Evolutionary conservation across 495 filamentous ascomycete genomes (phyloP), one percentile per base, ranked within the genome.

Genomic region (Penicillium roqueforti): DNA sequence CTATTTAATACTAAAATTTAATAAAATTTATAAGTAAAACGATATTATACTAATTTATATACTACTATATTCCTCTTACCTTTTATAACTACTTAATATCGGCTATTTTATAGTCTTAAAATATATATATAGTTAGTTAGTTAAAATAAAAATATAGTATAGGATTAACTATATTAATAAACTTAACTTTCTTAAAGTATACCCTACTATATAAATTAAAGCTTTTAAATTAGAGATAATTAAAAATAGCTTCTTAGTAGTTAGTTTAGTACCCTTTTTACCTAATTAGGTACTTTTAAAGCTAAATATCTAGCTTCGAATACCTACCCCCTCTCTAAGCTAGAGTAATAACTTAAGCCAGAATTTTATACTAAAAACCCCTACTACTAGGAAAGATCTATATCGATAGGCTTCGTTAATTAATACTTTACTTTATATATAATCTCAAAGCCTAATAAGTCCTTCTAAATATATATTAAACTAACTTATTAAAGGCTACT

Each of bases 141-240:
- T 45, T 28, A 25, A 29, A 18, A 4, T 18, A 6, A 45, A 45
- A 45, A 45, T 45, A 11, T 11, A 10, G n/a, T 0, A 0, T 41
- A n/a, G 46, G 8, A 43, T 56, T 11, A 56, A 51, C 13, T 18
- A 56, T 46, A 51, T 56, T 19, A 18, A 56, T 26, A 47, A 57
- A 41, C 26, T 53, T 6, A 16, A 53, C 7, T 53, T 53, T 34
- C 43, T 53, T n/a, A 5, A 31, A 18, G 19, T 20, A 3, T 53
- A 53, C 22, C 32, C 14, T 16, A 20, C 16, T 2, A 14, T 23
- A 4, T 14, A 22, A 39, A 14, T 6, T 14, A 25, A 54, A 16
- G 22, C 32, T n/a, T 54, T 54, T 54, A 18, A 47, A 45, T 28
- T 7, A 6, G 31, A 54, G 0, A 47, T 23, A 40, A 54, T 46